phyloP scores from a whole-genome alignment of 306 rosid species.

The Vicia sativa region DNA sequence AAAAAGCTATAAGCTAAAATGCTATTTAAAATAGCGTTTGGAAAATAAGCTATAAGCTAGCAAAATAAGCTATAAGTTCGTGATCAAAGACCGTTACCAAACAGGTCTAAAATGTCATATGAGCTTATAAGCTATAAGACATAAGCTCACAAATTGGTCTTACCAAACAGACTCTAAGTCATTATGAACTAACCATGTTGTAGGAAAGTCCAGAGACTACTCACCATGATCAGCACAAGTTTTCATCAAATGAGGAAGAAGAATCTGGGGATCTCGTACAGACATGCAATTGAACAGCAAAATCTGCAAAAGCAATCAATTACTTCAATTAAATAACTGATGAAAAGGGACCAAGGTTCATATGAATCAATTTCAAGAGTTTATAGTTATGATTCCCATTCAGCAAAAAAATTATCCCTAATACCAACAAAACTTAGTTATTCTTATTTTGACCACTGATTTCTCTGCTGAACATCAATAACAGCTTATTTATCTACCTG shows the following conservation, averaged over 20 bases:
- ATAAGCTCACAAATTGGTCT: too few relatives aligned
- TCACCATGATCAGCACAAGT: constrained; percentile 84
- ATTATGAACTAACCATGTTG: constrained; percentile 16
- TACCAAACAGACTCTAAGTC: too few relatives aligned
- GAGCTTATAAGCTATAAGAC: too few relatives aligned
- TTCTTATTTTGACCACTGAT: constrained; percentile 26
- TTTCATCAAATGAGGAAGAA: constrained; percentile 82
- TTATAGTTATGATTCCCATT: constrained; percentile 11
- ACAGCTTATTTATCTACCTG: constrained; percentile 58
- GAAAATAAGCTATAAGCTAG: too few relatives aligned
- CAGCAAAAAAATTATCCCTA: constrained; percentile 29
- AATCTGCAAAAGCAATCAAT: constrained; percentile 57
- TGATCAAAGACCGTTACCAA: too few relatives aligned
- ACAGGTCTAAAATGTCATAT: too few relatives aligned
- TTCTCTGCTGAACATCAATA: constrained; percentile 25
- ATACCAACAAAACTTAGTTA: constrained; percentile 25
- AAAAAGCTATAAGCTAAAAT: too few relatives aligned
- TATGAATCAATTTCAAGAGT: constrained; percentile 27
- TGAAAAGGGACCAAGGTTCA: constrained; percentile 28
- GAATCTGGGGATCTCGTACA: constrained; percentile 84
- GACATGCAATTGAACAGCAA: constrained; percentile 95
- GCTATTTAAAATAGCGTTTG: too few relatives aligned
- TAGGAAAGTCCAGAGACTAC: constrained; percentile 38
- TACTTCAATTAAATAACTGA: constrained; percentile 34
- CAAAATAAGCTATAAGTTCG: too few relatives aligned